Base-by-base conservation (phyloP, 2,329 filamentous ascomycete genomes). In the Gremmenia infestans region DNA sequence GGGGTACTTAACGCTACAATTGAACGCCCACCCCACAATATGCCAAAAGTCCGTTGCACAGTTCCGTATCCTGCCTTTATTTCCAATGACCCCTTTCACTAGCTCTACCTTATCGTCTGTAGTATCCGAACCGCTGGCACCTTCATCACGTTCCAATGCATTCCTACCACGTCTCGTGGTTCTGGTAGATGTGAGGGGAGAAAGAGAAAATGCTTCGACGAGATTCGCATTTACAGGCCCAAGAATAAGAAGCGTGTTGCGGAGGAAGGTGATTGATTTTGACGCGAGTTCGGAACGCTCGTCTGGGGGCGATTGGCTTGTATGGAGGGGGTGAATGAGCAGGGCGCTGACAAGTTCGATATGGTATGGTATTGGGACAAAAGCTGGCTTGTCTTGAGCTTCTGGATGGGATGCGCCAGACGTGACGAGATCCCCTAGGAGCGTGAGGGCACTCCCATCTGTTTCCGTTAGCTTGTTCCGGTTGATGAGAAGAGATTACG, bases 31-130 rank as follows among this genome's bases (percentile, higher is more conserved):
- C 3, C 93, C 94, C 0, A 94, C 80, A 0, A 89, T 82, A 43
- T 85, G 81, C 91, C 94, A 99, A 66, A 97, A 95, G 68, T 96
- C 90, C 58, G 89, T 85, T 0, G 87, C 89, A n/a, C 82, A 81
- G 15, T 74, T 75, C 83, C 89, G 96, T 1, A 97, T 60, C 32
- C 87, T 86, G 45, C 83, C 78, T 14, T 80, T 75, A 50, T 82
- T 81, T 1, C 86, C 85, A 55, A 91, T 76, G 9, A 78, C 76
- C 6, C 82, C 78, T 43, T 77, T 75, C 37, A 91, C 72, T 9
- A 74, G 72, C 47, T 81, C 78, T 11, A 74, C 71, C 6, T 76
- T 74, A 9, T 75, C 70, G 9, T 73, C 72, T 1, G 63, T 68
- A 42, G 63, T 68, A 42, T 78, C 74, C 1, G 66, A 71, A 40